Percentiles rank a stretch among this genome's conserved stretches.
Evolutionary conservation across 306 rosid species (phyloP).

Genomic region (Astragalus membranaceus): DNA sequence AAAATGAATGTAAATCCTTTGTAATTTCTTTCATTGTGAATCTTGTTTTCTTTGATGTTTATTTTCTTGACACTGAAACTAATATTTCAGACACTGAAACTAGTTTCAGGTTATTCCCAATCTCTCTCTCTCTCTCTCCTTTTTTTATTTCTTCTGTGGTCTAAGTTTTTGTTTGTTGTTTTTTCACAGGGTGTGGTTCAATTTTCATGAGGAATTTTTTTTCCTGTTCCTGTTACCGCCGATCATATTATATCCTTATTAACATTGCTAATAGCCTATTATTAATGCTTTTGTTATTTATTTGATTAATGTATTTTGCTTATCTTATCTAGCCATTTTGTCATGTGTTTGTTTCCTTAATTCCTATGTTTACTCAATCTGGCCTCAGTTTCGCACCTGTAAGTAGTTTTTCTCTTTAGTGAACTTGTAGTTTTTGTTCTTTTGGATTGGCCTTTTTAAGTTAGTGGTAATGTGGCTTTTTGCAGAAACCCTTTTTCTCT

Average conservation of each 20-base stretch:
- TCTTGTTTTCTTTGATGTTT: no score
- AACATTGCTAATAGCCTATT: not conserved
- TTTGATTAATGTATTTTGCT: not conserved
- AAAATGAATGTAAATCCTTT: no score
- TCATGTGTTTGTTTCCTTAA: slow-evolving; percentile 54
- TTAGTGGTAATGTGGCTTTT: slow-evolving; percentile 1
- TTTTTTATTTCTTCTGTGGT: not conserved
- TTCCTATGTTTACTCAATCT: slow-evolving; percentile 70
- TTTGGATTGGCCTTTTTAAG: not conserved
- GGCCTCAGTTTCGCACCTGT: slow-evolving; percentile 98
- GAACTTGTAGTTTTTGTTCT: not conserved
- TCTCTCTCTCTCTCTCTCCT: not conserved
- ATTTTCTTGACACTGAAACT: no score
- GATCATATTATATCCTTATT: slow-evolving; percentile 90
- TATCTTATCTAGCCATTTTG: not conserved
- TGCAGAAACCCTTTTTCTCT: slow-evolving; percentile 94
- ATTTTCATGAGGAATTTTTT: slow-evolving; percentile 97
- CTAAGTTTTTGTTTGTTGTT: not conserved
- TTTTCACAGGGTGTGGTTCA: slow-evolving; percentile 85
- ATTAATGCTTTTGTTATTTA: not conserved
- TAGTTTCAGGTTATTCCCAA: slow-evolving; percentile 55
- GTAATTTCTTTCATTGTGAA: no score
- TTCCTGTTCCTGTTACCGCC: slow-evolving; percentile 95
- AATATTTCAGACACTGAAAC: slow-evolving; percentile 83
- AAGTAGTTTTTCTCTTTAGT: slow-evolving; percentile 28